Evolutionary conservation across 805 yeast species (phyloP).

Genomic region (Metschnikowia matae): DNA sequence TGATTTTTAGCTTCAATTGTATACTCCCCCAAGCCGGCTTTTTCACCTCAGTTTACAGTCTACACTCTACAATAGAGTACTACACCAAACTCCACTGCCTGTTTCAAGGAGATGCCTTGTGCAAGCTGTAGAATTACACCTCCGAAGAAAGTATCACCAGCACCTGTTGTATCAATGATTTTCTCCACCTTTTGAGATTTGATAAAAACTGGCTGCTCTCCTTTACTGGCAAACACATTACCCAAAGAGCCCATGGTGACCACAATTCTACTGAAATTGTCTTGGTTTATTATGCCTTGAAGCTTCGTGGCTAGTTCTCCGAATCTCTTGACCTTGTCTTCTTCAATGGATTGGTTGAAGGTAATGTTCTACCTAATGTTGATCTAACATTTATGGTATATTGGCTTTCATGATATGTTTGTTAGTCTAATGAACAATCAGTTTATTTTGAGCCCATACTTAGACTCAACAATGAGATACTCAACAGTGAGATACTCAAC

Average conservation of each 20-base stretch:
- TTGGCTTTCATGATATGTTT: too few species aligned
- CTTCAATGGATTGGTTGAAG: conserved; percentile 22
- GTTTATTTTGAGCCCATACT: too few species aligned
- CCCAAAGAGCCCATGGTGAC: conserved; percentile 84
- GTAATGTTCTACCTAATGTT: too few species aligned
- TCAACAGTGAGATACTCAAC: too few species aligned
- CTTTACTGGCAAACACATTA: conserved; percentile 37
- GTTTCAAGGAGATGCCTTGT: conserved; percentile 33
- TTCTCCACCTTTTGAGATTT: conserved; percentile 44
- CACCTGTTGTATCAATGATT: conserved; percentile 93
- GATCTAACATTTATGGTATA: too few species aligned
- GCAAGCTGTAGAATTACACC: conserved; percentile 67
- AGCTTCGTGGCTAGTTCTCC: conserved; percentile 35
- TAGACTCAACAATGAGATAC: too few species aligned
- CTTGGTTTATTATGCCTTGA: conserved; percentile 29
- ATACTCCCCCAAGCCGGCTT: too few species aligned
- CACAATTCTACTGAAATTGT: conserved; percentile 46
- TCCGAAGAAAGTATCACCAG: conserved; percentile 94
- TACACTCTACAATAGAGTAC: too few species aligned
- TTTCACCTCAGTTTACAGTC: too few species aligned
- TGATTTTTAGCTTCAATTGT: too few species aligned
- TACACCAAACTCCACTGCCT: conserved; percentile 56
- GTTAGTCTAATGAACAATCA: too few species aligned
- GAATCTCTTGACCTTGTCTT: conserved; percentile 27
- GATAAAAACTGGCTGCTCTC: conserved; percentile 30